A percentile compares a stretch with the other conserved stretches of the same genome.
phyloP scores from a whole-genome alignment of 208 protist species.

The Trypanosoma congolense region DNA sequence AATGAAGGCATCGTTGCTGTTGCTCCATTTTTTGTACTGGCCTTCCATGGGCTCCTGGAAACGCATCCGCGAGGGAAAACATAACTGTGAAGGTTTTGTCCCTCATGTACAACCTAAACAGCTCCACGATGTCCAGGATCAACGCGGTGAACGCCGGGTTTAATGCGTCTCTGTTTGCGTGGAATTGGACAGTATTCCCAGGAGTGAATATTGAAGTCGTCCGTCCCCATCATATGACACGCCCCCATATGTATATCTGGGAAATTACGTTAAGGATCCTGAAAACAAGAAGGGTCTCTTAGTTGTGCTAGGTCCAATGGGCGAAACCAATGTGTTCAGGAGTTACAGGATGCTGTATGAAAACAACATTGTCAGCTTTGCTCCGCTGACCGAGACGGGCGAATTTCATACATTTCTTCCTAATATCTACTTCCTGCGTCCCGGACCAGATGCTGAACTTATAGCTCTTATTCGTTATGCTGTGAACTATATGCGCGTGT shows the following conservation, averaged over 20 bases:
- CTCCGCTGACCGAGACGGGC: constrained; percentile 37
- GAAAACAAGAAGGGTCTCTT: constrained; percentile 16
- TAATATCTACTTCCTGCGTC: constrained; percentile 36
- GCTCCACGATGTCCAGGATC: neutral
- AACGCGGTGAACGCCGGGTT: neutral
- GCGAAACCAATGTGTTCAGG: neutral
- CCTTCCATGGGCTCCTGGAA: too few relatives aligned
- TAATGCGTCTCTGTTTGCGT: neutral
- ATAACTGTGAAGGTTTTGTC: constrained; percentile 1
- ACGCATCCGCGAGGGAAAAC: too few relatives aligned
- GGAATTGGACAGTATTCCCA: neutral
- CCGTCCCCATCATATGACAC: neutral
- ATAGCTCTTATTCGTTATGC: constrained; percentile 27
- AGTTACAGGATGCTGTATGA: neutral
- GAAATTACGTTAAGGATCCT: neutral
- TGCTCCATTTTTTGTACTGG: too few relatives aligned
- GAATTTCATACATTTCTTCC: constrained; percentile 25
- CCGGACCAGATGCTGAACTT: constrained; percentile 34
- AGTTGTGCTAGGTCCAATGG: constrained; percentile 27
- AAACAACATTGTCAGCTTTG: constrained; percentile 7
- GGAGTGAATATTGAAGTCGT: neutral
- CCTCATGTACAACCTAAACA: neutral
- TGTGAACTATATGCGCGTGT: constrained; percentile 18
- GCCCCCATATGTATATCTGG: neutral
- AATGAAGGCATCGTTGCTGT: too few relatives aligned